Conservation (phyloP, 176 grass and related monocot species). For the Juncus effusus region DNA sequence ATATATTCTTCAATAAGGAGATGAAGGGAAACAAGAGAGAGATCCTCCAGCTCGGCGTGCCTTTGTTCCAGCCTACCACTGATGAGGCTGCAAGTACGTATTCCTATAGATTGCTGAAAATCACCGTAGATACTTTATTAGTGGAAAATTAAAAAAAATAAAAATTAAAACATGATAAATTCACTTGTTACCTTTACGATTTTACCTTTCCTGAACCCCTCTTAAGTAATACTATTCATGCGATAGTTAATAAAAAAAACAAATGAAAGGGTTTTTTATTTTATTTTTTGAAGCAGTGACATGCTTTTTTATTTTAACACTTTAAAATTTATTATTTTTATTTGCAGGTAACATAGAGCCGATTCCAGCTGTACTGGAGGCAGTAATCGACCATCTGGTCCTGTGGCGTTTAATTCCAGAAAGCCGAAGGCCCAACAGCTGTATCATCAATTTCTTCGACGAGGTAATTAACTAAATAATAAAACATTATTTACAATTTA, state of each 20-base stretch:
- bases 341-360: slow-evolving; percentile 85
- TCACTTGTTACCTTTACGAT: slow-evolving; percentile 6
- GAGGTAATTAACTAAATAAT: slow-evolving; percentile 44
- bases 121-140: not conserved
- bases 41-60: slow-evolving; percentile 88
- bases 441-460: slow-evolving; percentile 99
- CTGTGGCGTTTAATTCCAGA: slow-evolving; percentile 98
- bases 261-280: too few species aligned
- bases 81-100: slow-evolving; percentile 79
- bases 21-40: slow-evolving; percentile 98
- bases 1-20: slow-evolving; percentile 98
- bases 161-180: not conserved
- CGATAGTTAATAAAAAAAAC: too few species aligned
- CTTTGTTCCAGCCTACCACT: slow-evolving; percentile 87
- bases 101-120: slow-evolving; percentile 28
- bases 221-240: too few species aligned
- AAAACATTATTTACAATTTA: too few species aligned
- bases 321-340: slow-evolving; percentile 6
- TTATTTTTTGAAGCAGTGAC: too few species aligned
- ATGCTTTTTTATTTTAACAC: too few species aligned
- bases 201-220: too few species aligned
- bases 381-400: slow-evolving; percentile 90
- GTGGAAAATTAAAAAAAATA: not conserved
- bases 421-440: slow-evolving; percentile 87
- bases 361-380: slow-evolving; percentile 73